Conservation (phyloP, 2,329 filamentous ascomycete genomes). For the Neonectria ditissima region DNA sequence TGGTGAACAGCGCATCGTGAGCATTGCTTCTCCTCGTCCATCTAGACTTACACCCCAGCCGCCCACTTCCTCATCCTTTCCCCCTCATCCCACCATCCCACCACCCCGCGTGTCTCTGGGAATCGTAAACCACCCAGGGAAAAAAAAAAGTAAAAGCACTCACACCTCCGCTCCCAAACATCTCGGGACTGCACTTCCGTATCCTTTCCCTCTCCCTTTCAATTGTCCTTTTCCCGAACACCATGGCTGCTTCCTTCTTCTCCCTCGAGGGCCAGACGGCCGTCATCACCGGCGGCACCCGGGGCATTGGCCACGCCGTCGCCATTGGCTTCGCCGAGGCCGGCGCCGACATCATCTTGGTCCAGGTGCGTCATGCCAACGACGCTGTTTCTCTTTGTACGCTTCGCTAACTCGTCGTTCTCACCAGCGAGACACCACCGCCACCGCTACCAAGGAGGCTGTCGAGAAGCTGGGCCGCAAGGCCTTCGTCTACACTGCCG, state of each 20-base stretch:
- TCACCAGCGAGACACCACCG: constrained; percentile 57
- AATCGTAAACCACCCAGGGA: background rate
- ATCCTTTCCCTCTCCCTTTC: background rate
- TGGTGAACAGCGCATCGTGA: background rate
- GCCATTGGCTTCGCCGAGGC: constrained; percentile 69
- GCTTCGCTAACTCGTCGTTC: too few species aligned
- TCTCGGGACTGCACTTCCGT: constrained; percentile 22
- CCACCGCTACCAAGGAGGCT: constrained; percentile 66
- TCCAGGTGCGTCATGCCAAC: constrained; percentile 57
- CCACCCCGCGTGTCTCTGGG: background rate
- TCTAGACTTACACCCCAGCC: constrained; percentile 12
- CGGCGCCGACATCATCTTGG: constrained; percentile 67
- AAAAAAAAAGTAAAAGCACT: constrained; percentile 17
- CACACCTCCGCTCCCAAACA: background rate
- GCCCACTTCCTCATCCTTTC: constrained; percentile 11
- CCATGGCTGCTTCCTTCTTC: constrained; percentile 58
- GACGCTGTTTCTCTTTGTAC: background rate
- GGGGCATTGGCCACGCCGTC: constrained; percentile 69
- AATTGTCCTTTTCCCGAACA: constrained; percentile 32
- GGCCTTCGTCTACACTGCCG: constrained; percentile 75
- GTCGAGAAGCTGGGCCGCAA: constrained; percentile 75
- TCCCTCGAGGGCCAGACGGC: constrained; percentile 68
- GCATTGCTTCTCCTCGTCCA: background rate
- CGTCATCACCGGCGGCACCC: constrained; percentile 67
- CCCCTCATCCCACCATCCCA: constrained; percentile 29